phyloP scores from a whole-genome alignment of 176 grass and related monocot genomes.

The Panicum miliaceum region DNA sequence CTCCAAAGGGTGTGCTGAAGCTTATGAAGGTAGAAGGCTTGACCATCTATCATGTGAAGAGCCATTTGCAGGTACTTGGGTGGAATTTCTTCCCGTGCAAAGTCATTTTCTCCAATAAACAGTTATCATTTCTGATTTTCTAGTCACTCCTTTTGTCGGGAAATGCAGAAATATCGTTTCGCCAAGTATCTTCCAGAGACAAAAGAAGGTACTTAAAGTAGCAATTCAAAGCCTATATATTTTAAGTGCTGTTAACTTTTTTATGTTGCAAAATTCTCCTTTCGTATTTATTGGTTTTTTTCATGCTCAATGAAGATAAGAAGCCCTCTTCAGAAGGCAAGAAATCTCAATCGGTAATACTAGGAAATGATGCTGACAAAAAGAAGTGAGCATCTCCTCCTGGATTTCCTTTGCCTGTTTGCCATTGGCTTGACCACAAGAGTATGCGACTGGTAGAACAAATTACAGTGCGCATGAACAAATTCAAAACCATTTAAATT shows the following conservation, averaged over 20 bases:
- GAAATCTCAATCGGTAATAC: conserved; percentile 39
- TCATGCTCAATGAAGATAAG: conserved; percentile 54
- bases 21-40: conserved; percentile 88
- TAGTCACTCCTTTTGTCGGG: background rate
- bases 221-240: background rate
- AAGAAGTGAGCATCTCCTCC: conserved; percentile 55
- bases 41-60: conserved; percentile 95
- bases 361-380: conserved; percentile 39
- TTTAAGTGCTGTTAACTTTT: background rate
- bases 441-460: background rate
- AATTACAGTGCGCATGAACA: background rate
- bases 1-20: conserved; percentile 87
- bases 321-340: conserved; percentile 60
- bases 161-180: conserved; percentile 74
- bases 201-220: conserved; percentile 68
- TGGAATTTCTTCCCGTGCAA: background rate
- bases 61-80: conserved; percentile 85
- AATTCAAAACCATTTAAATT: background rate
- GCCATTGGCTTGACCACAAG: background rate
- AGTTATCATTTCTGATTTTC: background rate
- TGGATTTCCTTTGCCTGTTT: background rate
- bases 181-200: conserved; percentile 70
- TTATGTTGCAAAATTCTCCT: conserved; percentile 7
- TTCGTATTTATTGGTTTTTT: conserved; percentile 18
- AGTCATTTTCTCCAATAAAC: background rate